phyloP scores from a whole-genome alignment of 192 early-diverging fungal species.

The Podila clonocystis region DNA sequence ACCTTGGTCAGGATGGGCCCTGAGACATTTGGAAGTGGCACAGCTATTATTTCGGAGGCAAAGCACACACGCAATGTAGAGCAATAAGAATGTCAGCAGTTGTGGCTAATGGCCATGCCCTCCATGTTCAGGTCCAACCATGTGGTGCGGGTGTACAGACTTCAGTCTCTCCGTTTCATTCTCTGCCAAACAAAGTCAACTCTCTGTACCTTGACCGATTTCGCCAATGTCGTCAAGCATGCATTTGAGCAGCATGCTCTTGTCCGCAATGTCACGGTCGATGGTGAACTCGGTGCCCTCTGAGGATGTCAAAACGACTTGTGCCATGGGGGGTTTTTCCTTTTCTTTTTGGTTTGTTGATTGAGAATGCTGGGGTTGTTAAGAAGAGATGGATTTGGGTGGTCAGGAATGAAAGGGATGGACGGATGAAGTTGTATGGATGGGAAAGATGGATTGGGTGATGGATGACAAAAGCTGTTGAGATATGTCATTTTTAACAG shows the following conservation, averaged over 20 bases:
- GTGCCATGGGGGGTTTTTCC: conserved; percentile 7
- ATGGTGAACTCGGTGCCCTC: conserved; percentile 67
- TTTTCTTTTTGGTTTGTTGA: not conserved
- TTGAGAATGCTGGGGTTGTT: not conserved
- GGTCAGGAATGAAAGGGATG: too few relatives aligned
- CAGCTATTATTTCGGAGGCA: conserved; percentile 49
- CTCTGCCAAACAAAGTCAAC: conserved; percentile 2
- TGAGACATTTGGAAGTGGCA: conserved; percentile 92
- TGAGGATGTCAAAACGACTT: conserved; percentile 56
- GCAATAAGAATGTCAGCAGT: not conserved
- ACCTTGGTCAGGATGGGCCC: conserved; percentile 88
- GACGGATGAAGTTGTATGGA: not conserved
- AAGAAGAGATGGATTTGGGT: not conserved
- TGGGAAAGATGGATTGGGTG: not conserved
- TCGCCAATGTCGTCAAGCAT: conserved; percentile 86
- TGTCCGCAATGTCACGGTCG: conserved; percentile 71
- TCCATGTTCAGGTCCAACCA: too few relatives aligned
- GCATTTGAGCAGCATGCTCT: conserved; percentile 77
- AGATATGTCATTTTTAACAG: too few relatives aligned
- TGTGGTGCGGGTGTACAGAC: too few relatives aligned
- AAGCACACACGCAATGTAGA: not conserved
- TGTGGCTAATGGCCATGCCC: too few relatives aligned
- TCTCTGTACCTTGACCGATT: conserved; percentile 44
- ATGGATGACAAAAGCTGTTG: not conserved
- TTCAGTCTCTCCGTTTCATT: not conserved